Conservation (phyloP, 495 filamentous ascomycete genomes). For the Amniculicola lignicola region DNA sequence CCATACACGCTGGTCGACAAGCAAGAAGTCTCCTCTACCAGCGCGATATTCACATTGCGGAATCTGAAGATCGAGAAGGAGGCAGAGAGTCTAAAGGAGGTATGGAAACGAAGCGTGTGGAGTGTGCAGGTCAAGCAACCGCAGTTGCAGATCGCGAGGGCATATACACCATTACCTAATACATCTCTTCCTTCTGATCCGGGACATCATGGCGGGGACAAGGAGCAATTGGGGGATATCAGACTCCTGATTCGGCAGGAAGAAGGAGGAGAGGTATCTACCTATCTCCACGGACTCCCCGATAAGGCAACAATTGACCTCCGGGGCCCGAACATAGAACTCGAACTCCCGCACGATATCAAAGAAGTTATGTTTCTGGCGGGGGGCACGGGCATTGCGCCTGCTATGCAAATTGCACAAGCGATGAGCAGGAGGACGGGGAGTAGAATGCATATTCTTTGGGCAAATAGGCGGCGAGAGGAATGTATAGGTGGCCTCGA, state of each 20-base stretch:
- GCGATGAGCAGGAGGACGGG: conserved; percentile 49
- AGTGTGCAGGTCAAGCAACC: conserved; percentile 93
- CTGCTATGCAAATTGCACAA: conserved; percentile 75
- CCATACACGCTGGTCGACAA: conserved; percentile 56
- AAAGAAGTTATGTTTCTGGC: conserved; percentile 75
- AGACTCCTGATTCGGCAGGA: conserved; percentile 51
- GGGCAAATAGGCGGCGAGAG: conserved; percentile 60
- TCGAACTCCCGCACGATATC: conserved; percentile 53
- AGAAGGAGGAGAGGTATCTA: conserved; percentile 51
- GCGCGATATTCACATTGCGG: conserved; percentile 69
- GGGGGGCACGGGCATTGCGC: conserved; percentile 90
- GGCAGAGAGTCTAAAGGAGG: conserved; percentile 40
- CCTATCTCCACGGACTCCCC: conserved; percentile 62
- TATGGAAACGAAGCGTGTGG: conserved; percentile 65
- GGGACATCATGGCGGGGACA: conserved; percentile 38
- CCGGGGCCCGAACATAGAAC: conserved; percentile 74
- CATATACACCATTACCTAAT: conserved; percentile 91
- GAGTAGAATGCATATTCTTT: conserved; percentile 58
- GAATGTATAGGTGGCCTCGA: conserved; percentile 55
- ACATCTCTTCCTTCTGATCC: conserved; percentile 58
- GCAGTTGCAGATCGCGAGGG: conserved; percentile 78
- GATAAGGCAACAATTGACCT: conserved; percentile 64
- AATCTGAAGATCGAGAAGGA: conserved; percentile 37
- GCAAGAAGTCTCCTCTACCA: conserved; percentile 69
- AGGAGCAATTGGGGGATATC: conserved; percentile 42